Conservation (phyloP, 2,329 filamentous ascomycete species). For the Diaporthe citri region DNA sequence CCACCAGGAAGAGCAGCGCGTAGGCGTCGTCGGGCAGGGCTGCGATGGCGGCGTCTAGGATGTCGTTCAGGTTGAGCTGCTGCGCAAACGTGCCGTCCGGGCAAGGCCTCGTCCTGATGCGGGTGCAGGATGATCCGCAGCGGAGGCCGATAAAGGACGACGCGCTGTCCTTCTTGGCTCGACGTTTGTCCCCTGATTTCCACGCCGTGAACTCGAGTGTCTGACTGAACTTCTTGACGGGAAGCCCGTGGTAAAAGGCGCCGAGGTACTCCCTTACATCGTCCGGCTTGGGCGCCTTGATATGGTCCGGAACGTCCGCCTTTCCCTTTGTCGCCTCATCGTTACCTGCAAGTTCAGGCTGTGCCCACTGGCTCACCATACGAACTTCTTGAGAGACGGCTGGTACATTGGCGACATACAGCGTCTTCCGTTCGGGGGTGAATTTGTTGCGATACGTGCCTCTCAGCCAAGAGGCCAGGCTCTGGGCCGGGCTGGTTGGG, state of each 20-base stretch:
- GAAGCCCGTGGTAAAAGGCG: constrained; percentile 66
- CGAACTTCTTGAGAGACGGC: constrained; percentile 51
- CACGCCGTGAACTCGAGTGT: constrained; percentile 63
- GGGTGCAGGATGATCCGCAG: constrained; percentile 50
- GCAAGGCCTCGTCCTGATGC: constrained; percentile 64
- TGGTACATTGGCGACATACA: constrained; percentile 68
- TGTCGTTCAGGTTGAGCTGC: constrained; percentile 71
- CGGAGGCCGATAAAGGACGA: constrained; percentile 61
- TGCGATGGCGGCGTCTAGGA: constrained; percentile 68
- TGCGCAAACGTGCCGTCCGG: constrained; percentile 60
- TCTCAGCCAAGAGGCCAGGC: constrained; percentile 62
- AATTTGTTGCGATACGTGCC: constrained; percentile 62
- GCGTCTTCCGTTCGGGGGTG: constrained; percentile 56
- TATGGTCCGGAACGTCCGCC: constrained; percentile 54
- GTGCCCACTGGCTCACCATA: constrained; percentile 59
- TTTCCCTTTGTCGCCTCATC: constrained; percentile 53
- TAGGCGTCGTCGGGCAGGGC: constrained; percentile 70
- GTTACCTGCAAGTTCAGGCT: constrained; percentile 49
- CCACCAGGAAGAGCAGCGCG: constrained; percentile 66
- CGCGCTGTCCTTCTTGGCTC: constrained; percentile 36
- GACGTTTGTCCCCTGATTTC: constrained; percentile 47
- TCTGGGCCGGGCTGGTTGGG: constrained; percentile 64
- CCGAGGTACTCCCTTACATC: constrained; percentile 54
- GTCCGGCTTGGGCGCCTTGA: constrained; percentile 44
- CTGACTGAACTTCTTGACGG: constrained; percentile 57